phyloP scores from a whole-genome alignment of 345 rosid genomes.

The Lepidium africanum region DNA sequence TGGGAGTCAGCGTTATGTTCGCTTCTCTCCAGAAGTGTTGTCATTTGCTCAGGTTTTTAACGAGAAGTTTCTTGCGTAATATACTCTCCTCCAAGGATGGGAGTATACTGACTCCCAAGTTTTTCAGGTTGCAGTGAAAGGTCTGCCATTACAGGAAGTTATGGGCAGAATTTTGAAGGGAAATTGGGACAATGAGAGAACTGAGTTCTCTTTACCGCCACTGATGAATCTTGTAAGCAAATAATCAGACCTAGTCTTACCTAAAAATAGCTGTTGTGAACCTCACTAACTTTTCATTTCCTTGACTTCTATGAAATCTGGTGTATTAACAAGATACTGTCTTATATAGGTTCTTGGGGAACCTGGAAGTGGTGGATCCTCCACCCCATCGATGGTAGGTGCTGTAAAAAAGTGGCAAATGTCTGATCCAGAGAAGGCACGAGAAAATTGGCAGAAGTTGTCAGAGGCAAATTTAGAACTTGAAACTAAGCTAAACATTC shows the following conservation, averaged over 20 bases:
- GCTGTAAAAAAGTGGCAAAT: conserved; percentile 95
- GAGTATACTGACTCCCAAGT: conserved; percentile 12
- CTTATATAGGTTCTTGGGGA: conserved; percentile 72
- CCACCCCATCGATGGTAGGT: conserved; percentile 97
- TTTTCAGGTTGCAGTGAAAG: conserved; percentile 46
- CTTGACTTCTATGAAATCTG: neutral
- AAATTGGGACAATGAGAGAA: conserved; percentile 87
- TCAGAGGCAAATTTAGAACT: conserved; percentile 68
- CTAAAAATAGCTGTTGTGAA: neutral
- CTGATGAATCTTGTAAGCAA: conserved; percentile 69
- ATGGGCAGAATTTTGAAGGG: conserved; percentile 50
- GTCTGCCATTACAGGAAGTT: conserved; percentile 53
- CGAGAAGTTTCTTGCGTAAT: neutral
- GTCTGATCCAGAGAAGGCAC: conserved; percentile 71
- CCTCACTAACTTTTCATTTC: conserved; percentile 1
- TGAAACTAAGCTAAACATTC: conserved; percentile 50
- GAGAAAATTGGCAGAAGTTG: conserved; percentile 72
- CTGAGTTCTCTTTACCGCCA: conserved; percentile 87
- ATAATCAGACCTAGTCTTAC: neutral
- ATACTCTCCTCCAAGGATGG: neutral
- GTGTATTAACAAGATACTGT: conserved; percentile 10
- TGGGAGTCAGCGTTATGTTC: conserved; percentile 92
- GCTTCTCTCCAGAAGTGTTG: conserved; percentile 86
- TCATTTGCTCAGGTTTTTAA: conserved; percentile 75
- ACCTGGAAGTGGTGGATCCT: conserved; percentile 96